These are phyloP conservation scores for Colletotrichum horii DNA, from an alignment of 2,329 filamentous ascomycete genomes.

Conservation along the genomic window DNA sequence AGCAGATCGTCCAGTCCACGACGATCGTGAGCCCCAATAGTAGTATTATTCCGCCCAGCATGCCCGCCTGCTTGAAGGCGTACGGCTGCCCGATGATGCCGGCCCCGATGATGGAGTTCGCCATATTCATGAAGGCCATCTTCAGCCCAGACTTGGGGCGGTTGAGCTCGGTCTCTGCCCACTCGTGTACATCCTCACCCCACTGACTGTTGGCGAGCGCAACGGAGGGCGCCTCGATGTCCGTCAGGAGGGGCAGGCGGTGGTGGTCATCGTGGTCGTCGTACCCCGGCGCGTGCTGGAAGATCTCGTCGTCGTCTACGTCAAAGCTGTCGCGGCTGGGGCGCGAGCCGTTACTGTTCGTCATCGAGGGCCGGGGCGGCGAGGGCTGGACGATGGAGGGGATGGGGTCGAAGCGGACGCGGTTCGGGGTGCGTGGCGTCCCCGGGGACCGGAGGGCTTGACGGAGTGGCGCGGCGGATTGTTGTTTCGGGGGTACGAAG, in stretches of 20 bases:
- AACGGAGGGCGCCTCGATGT: conserved; percentile 81
- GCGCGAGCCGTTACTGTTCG: conserved; percentile 14
- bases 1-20: conserved; percentile 95
- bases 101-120: conserved; percentile 92
- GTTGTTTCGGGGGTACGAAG: conserved; percentile 2
- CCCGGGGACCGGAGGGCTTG: conserved; percentile 28
- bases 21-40: conserved; percentile 80
- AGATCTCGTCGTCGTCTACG: conserved; percentile 21
- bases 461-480: neutral
- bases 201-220: conserved; percentile 65
- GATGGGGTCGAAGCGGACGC: conserved; percentile 74
- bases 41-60: conserved; percentile 79
- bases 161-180: conserved; percentile 58
- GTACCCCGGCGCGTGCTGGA: conserved; percentile 11
- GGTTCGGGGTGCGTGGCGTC: conserved; percentile 69
- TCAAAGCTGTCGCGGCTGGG: conserved; percentile 21
- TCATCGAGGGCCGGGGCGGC: conserved; percentile 14
- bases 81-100: conserved; percentile 88
- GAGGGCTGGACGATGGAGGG: conserved; percentile 43
- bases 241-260: conserved; percentile 77
- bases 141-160: conserved; percentile 85
- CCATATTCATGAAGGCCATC: conserved; percentile 99
- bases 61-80: conserved; percentile 90
- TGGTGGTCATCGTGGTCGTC: conserved; percentile 32
- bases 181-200: conserved; percentile 49